Evolutionary conservation across 352 stramenopile species (phyloP).

Genomic region (Pythium brassicae): DNA sequence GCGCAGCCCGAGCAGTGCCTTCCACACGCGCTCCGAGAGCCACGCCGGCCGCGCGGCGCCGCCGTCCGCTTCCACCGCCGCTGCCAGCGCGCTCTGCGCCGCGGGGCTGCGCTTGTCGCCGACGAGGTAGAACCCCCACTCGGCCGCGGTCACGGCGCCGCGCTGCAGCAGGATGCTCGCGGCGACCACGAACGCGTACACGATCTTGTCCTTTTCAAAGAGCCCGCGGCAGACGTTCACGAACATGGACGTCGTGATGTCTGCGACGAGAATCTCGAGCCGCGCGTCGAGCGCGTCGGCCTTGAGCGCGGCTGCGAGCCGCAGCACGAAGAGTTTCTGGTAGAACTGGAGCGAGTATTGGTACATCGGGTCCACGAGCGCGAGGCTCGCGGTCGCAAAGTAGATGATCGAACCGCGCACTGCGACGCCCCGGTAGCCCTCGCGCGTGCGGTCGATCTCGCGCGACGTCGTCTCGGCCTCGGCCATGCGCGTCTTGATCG

Average conservation of each 20-base stretch:
- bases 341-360: constrained; percentile 95
- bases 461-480: constrained; percentile 87
- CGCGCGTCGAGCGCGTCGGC: constrained; percentile 77
- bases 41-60: constrained; percentile 44
- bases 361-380: constrained; percentile 93
- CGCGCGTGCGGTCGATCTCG: constrained; percentile 89
- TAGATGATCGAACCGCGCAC: constrained; percentile 91
- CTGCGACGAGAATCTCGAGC: constrained; percentile 88
- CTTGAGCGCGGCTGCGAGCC: constrained; percentile 78
- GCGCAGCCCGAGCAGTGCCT: constrained; percentile 58
- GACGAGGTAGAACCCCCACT: constrained; percentile 90
- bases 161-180: constrained; percentile 82
- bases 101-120: constrained; percentile 75
- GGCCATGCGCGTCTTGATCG: constrained; percentile 87
- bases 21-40: constrained; percentile 81
- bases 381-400: constrained; percentile 91
- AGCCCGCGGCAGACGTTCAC: constrained; percentile 92
- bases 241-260: constrained; percentile 92
- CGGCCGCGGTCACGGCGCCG: constrained; percentile 52
- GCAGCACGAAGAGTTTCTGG: constrained; percentile 89
- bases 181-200: constrained; percentile 93
- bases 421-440: constrained; percentile 89
- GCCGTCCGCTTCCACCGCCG: constrained; percentile 22
- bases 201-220: constrained; percentile 95
- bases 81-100: constrained; percentile 27